Evolutionary conservation across 1,284 basidiomycete species (phyloP).

Genomic region (Austroboletus novae-zelandiae): DNA sequence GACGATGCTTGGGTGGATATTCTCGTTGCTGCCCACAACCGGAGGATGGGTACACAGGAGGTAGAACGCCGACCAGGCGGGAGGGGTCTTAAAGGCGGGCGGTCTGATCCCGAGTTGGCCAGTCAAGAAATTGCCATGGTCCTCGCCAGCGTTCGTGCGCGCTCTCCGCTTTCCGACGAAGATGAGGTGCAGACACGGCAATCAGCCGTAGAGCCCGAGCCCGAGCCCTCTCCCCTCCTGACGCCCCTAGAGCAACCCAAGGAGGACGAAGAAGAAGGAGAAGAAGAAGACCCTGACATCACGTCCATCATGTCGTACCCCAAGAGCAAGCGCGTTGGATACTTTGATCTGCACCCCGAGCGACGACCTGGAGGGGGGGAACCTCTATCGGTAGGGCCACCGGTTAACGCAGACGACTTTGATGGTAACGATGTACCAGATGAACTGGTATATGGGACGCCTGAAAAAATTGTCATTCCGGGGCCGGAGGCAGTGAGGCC

Average conservation of each 20-base stretch:
- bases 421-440: slow-evolving; percentile 35
- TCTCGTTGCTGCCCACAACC: slow-evolving; percentile 63
- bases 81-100: slow-evolving; percentile 36
- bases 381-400: slow-evolving; percentile 29
- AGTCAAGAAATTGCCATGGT: slow-evolving; percentile 71
- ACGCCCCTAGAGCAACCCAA: slow-evolving; percentile 31
- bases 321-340: slow-evolving; percentile 47
- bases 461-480: slow-evolving; percentile 18
- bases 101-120: slow-evolving; percentile 66
- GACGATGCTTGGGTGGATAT: slow-evolving; percentile 85
- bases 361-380: slow-evolving; percentile 34
- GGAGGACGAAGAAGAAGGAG: slow-evolving; percentile 13
- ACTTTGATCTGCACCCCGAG: slow-evolving; percentile 69
- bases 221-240: slow-evolving; percentile 2
- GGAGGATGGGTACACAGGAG: slow-evolving; percentile 63
- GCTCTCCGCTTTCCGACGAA: slow-evolving; percentile 49
- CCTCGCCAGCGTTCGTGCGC: slow-evolving; percentile 59
- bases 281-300: slow-evolving; percentile 29
- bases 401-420: slow-evolving; percentile 30
- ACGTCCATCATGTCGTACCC: slow-evolving; percentile 37
- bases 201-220: slow-evolving; percentile 2
- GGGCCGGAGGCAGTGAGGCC: slow-evolving; percentile 28
- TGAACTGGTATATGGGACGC: slow-evolving; percentile 31
- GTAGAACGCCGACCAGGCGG: slow-evolving; percentile 38
- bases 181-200: slow-evolving; percentile 17